Evolutionary conservation across 441 rosid genomes (phyloP), one percentile per base, ranked within the genome.

Genomic region (Euphorbia schlechtendalii): DNA sequence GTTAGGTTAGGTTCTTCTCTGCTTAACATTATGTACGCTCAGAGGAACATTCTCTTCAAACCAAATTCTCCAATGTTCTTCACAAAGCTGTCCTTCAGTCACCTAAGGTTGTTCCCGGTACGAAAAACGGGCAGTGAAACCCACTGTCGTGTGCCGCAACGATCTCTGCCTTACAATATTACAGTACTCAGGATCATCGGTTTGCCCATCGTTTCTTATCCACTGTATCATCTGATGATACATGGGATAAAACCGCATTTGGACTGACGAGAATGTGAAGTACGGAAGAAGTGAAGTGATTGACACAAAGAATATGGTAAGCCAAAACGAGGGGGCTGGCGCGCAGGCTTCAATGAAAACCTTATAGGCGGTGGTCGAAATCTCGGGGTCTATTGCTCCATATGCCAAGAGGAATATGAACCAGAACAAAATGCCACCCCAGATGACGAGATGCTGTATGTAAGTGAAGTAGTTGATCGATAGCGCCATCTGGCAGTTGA

Each of bases 171-270:
- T 80, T 57, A 94, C 94, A 78, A 87, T 74, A 13, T 81, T 73
- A 72, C 93, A 87, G 74, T 79, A 90, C 66, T 87, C 99, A 0
- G 88, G 89, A 61, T 94, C 96, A 28, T 90, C 84, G 2, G 85
- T 61, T 34, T 72, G 86, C 41, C 97, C 96, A 56, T 94, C 97
- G 1, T 69, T 69, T 69, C 96, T 73, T 14, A 87, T 77, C 99
- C 97, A 90, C 64, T 84, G 96, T 64, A 94, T 84, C 96, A 87
- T 94, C 66, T 86, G 93, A 69, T 94, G 97, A 76, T 84, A 85
- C 61, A 81, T 56, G 0, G 99, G 99, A 84, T 86, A 94, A 66
- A 89, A 88, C 69, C 93, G 77, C 86, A 87, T 83, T 72, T 84
- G 88, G 64, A 90, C 30, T 34, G 96, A 74, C 0, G 91, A 80